Evolutionary conservation across 1,284 basidiomycete species (phyloP), one percentile per base, ranked within the genome.

Genomic region (Waitea zeae): DNA sequence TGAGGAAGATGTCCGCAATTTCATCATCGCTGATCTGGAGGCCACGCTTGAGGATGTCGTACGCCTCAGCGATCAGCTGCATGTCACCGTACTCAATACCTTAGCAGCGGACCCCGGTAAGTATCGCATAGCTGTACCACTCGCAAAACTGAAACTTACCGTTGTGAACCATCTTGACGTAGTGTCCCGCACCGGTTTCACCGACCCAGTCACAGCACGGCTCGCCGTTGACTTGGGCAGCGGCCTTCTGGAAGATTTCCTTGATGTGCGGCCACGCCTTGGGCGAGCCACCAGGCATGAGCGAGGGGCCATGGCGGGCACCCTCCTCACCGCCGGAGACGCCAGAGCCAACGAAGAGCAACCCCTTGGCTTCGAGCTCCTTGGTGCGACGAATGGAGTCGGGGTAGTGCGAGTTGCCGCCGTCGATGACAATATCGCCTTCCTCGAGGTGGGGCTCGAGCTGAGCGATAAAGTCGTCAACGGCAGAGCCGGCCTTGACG

Each of bases 191-290:
- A 47, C 93, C 95, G 43, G 76, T 82, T 58, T 88, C 81, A 38
- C 95, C 95, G 53, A 99, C 92, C 95, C 95, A 99, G 67, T 98
- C 95, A 58, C 93, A 97, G 71, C 95, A 98, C 34, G 95, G 90
- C 56, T 92, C 87, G 45, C 89, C 89, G 39, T 90, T 71, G 44
- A 84, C 88, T 58, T 98, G 89, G 41, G 95, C 95, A 45, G 95
- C 77, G 35, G 89, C 84, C 59, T 87, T 87, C 65, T 99, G 95
- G 79, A 98, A 97, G 53, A 99, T 99, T 44, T 88, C 76, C 70
- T 97, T 93, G 66, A 98, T 96, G 48, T 70, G 64, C 30, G 89
- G 86, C 95, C 95, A 99, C 20, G 95, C 95, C 45, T 73, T 86
- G 37, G 76, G 56, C 31, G 84, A 89, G 50, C 95, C 95, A 67